Evolutionary conservation across 495 filamentous ascomycete genomes (phyloP).

Genomic region (Penicillium alfredii): DNA sequence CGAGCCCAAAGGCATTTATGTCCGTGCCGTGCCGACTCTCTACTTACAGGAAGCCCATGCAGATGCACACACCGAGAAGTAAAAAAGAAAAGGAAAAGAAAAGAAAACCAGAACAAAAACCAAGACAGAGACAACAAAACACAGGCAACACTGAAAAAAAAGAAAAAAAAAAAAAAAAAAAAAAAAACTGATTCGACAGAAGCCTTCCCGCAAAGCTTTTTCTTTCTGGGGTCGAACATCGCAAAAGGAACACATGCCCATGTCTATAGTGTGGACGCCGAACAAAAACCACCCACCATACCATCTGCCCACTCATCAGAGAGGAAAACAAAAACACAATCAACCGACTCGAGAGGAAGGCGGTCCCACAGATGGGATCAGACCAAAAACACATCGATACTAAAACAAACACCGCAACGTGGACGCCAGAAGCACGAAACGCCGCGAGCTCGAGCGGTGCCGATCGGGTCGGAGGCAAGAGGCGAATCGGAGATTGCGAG

Average conservation of each 20-base stretch:
- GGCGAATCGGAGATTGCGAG: not conserved
- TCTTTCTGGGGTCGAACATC: slow-evolving; percentile 20
- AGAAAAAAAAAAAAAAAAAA: slow-evolving; percentile 10
- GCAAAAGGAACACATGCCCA: slow-evolving; percentile 40
- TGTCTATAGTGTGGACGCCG: slow-evolving; percentile 45
- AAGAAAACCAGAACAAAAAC: slow-evolving; percentile 15
- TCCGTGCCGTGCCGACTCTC: slow-evolving; percentile 21
- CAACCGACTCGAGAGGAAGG: slow-evolving; percentile 33
- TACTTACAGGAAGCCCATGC: slow-evolving; percentile 26
- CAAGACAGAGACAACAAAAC: slow-evolving; percentile 11
- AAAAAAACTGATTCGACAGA: slow-evolving; percentile 20
- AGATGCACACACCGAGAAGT: slow-evolving; percentile 16
- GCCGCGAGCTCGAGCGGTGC: slow-evolving; percentile 14
- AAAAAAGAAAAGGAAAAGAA: slow-evolving; percentile 8
- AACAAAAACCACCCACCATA: slow-evolving; percentile 38
- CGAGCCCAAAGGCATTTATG: no score
- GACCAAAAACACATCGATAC: slow-evolving; percentile 20
- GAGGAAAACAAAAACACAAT: slow-evolving; percentile 25
- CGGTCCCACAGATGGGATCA: slow-evolving; percentile 28
- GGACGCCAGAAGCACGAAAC: slow-evolving; percentile 14
- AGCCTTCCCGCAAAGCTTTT: slow-evolving; percentile 29
- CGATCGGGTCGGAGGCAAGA: slow-evolving; percentile 7
- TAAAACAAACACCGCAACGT: slow-evolving; percentile 13
- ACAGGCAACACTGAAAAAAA: no score
- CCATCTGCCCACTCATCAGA: slow-evolving; percentile 34